These are phyloP conservation scores for Pleurotus tuoliensis DNA, from an alignment of 768 basidiomycete species.

Conservation along the genomic window DNA sequence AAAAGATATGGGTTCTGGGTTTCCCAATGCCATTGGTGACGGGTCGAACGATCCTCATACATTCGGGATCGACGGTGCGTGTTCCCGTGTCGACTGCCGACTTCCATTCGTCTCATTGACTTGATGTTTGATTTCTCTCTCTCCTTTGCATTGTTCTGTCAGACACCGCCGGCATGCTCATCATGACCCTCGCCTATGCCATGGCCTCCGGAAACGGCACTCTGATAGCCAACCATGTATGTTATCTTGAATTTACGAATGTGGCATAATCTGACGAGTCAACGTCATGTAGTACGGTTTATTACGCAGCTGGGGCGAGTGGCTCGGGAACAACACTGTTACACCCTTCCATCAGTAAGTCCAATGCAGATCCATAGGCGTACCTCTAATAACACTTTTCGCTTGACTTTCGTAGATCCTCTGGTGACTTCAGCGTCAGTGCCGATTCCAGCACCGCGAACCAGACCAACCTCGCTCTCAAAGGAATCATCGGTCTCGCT, in stretches of 20 bases:
- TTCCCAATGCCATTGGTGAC: background rate
- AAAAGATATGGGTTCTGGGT: constrained; percentile 7
- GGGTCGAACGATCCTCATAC: background rate
- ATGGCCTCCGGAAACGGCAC: background rate
- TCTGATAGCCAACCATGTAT: background rate
- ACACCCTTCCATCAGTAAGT: background rate
- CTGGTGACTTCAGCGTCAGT: background rate
- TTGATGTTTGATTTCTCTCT: background rate
- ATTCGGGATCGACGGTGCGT: background rate
- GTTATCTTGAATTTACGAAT: background rate
- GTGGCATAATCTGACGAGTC: background rate
- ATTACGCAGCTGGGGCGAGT: background rate
- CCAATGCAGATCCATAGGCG: no score
- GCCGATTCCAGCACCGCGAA: background rate
- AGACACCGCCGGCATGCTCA: constrained; percentile 5
- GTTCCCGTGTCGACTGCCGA: no score
- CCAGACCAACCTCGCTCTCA: constrained; percentile 14
- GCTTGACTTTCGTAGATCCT: background rate
- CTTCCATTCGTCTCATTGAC: no score
- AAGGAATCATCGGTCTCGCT: constrained; percentile 14
- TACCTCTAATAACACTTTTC: background rate
- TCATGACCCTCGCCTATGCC: constrained; percentile 3
- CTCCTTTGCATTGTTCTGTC: background rate
- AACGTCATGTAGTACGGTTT: background rate
- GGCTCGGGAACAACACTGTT: background rate